Conservation (phyloP, 768 basidiomycete genomes). For the Leccinellum luteum region DNA sequence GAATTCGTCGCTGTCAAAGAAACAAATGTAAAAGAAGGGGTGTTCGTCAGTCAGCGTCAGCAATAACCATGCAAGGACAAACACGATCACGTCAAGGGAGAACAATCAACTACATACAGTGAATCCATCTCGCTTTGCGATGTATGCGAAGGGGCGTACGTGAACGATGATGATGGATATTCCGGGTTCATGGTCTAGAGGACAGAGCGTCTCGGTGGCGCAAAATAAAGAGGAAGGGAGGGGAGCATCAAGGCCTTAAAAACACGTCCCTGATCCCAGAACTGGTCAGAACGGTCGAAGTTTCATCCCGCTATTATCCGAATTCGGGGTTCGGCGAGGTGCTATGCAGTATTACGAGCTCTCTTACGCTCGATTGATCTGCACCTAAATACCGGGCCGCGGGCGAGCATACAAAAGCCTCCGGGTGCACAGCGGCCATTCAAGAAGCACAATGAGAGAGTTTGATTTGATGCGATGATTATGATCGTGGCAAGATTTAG, state of each 20-base stretch:
- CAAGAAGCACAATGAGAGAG: background rate
- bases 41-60: background rate
- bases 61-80: background rate
- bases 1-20: conserved; percentile 16
- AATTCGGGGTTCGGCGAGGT: conserved; percentile 8
- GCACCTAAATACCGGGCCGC: background rate
- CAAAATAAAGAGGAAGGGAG: background rate
- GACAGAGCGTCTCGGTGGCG: background rate
- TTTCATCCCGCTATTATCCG: background rate
- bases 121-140: conserved; percentile 1
- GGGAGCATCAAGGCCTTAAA: conserved; percentile 5
- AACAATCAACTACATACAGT: conserved; percentile 8
- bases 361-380: background rate
- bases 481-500: background rate
- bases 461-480: background rate
- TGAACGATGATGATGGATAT: background rate
- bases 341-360: background rate
- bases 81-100: background rate
- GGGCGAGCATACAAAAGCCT: background rate
- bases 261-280: background rate
- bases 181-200: background rate
- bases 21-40: background rate
- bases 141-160: background rate
- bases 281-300: background rate
- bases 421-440: background rate